A percentile compares a stretch with the other conserved stretches of the same genome.
Conservation (phyloP, 768 basidiomycete species). For the Rhodotorula kratochvilovae region DNA sequence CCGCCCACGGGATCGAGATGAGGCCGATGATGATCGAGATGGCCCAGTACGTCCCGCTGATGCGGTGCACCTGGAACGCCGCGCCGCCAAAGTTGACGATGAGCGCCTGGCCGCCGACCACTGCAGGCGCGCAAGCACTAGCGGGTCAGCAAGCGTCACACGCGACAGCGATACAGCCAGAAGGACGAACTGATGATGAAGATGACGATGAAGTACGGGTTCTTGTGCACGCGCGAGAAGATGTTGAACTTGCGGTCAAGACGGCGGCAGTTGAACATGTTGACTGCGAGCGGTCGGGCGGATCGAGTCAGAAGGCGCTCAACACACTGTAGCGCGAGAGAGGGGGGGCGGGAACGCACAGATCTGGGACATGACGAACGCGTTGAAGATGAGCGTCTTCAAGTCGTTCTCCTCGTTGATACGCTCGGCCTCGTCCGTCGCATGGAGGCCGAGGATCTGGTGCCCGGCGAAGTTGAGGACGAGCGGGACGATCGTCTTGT, state of each 20-base stretch:
- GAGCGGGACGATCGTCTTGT: slow-evolving; percentile 76
- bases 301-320: neutral
- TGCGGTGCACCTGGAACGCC: slow-evolving; percentile 79
- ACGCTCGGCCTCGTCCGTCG: slow-evolving; percentile 35
- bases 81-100: slow-evolving; percentile 88
- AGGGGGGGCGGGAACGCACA: slow-evolving; percentile 45
- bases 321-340: rapidly evolving
- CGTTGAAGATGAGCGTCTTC: slow-evolving; percentile 84
- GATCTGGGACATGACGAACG: slow-evolving; percentile 97
- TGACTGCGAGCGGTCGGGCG: slow-evolving; percentile 38
- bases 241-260: slow-evolving; percentile 82
- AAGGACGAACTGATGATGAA: slow-evolving; percentile 68
- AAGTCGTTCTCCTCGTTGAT: slow-evolving; percentile 43
- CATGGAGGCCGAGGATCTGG: slow-evolving; percentile 58
- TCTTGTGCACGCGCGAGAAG: slow-evolving; percentile 72
- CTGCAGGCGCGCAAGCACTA: slow-evolving; percentile 49
- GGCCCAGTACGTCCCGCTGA: slow-evolving; percentile 84
- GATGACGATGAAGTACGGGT: slow-evolving; percentile 78
- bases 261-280: slow-evolving; percentile 78
- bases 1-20: slow-evolving; percentile 82
- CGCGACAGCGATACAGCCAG: neutral
- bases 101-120: slow-evolving; percentile 76
- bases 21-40: slow-evolving; percentile 82
- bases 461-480: slow-evolving; percentile 82
- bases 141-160: neutral